Conservation (phyloP, 345 rosid species). For the Noccaea bulbosa region DNA sequence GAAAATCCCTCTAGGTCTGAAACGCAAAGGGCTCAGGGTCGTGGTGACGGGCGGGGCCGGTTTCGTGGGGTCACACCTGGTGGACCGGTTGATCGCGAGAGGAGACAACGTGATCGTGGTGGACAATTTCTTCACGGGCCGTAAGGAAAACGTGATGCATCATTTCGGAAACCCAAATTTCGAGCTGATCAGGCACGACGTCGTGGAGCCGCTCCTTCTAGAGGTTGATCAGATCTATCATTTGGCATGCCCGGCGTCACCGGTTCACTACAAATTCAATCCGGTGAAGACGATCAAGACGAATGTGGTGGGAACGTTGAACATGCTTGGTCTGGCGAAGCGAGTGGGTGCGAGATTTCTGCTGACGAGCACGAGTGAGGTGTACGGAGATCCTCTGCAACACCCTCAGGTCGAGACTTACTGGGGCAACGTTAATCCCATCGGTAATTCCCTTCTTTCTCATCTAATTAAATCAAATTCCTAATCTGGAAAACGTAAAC, state of each 20-base stretch:
- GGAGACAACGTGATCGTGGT: constrained; percentile 98
- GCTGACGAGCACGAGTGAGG: constrained; percentile 96
- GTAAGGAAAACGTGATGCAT: constrained; percentile 97
- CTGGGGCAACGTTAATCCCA: constrained; percentile 99
- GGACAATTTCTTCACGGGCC: constrained; percentile 97
- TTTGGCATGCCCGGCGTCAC: constrained; percentile 97
- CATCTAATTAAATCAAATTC: neutral
- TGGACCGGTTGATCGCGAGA: constrained; percentile 85
- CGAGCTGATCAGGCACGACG: constrained; percentile 94
- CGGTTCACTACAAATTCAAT: constrained; percentile 95
- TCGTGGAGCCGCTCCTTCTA: constrained; percentile 83
- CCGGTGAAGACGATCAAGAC: constrained; percentile 99
- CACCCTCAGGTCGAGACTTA: constrained; percentile 99
- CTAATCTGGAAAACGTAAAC: too few relatives aligned
- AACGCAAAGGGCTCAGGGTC: constrained; percentile 76
- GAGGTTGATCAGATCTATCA: constrained; percentile 99
- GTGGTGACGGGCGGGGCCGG: constrained; percentile 99
- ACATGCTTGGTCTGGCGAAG: constrained; percentile 96
- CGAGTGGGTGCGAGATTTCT: constrained; percentile 90
- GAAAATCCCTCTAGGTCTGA: constrained; percentile 84
- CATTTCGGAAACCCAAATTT: constrained; percentile 91
- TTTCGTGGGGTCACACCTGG: constrained; percentile 96
- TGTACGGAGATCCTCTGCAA: constrained; percentile 97
- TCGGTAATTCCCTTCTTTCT: constrained; percentile 52
- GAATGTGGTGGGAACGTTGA: constrained; percentile 93